Evolutionary conservation across 2,329 filamentous ascomycete genomes (phyloP).

Genomic region (Talaromyces sp.): DNA sequence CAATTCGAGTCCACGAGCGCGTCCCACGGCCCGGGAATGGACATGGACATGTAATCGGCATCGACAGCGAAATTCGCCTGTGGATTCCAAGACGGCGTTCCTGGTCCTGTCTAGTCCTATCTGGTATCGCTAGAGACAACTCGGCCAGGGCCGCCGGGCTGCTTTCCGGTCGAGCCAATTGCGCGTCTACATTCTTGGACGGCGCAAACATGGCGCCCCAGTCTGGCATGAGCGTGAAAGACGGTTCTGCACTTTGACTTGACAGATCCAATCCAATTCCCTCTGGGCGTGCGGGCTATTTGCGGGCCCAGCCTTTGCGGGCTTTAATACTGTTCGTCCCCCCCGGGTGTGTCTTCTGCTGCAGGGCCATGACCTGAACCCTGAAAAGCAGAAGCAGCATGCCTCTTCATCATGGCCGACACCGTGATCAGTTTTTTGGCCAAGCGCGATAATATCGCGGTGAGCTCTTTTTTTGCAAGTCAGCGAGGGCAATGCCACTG

Average conservation of each 20-base stretch:
- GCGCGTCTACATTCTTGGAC: not conserved
- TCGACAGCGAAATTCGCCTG: not conserved
- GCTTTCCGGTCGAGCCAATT: not conserved
- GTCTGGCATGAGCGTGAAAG: not conserved
- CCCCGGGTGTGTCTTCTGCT: not conserved
- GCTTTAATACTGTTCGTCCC: not conserved
- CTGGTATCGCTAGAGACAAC: not conserved
- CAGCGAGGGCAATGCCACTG: not conserved
- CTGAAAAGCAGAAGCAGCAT: not conserved
- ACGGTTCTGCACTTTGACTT: not conserved
- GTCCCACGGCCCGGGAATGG: not conserved
- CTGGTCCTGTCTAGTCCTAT: not conserved
- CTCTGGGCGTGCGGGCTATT: not conserved
- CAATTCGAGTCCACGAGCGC: not conserved
- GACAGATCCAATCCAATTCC: slow-evolving; percentile 10
- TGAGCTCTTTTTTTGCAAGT: not conserved
- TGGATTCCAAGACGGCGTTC: not conserved
- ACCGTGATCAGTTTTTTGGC: not conserved
- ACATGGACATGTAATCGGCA: not conserved
- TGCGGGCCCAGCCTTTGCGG: not conserved
- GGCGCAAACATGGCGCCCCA: not conserved
- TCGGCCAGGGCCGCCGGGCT: not conserved
- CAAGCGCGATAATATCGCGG: slow-evolving; percentile 7
- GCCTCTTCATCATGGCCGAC: slow-evolving; percentile 8
- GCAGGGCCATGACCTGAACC: not conserved